phyloP scores from a whole-genome alignment of 202 grass and related monocot genomes.

The Carex sylvatica region DNA sequence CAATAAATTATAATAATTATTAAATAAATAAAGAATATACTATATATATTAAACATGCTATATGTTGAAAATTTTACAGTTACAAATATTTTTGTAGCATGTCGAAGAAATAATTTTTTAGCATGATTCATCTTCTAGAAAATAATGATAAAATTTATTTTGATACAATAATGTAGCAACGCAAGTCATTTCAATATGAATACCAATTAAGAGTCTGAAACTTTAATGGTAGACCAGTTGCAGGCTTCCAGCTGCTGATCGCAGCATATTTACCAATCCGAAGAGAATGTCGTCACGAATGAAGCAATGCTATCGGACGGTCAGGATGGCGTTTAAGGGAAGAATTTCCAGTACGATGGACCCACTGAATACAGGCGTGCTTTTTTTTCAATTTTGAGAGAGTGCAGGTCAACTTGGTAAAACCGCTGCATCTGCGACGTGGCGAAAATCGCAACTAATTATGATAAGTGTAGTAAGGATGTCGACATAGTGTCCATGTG shows the following conservation, averaged over 20 bases:
- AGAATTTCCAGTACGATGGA: neutral
- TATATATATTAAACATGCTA: neutral
- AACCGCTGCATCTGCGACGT: neutral
- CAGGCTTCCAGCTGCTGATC: neutral
- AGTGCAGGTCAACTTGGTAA: neutral
- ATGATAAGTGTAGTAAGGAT: conserved; percentile 7
- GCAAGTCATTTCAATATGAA: neutral
- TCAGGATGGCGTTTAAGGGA: neutral
- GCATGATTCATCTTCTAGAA: no score
- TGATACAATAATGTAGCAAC: neutral
- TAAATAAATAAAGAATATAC: no score
- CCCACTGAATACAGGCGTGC: neutral
- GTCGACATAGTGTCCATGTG: neutral
- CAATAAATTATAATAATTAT: neutral
- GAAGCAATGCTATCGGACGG: neutral
- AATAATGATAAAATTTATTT: neutral
- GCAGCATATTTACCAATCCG: neutral
- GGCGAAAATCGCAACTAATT: neutral
- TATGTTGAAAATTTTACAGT: neutral
- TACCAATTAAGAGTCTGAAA: neutral
- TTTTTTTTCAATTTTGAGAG: neutral
- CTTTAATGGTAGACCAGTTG: neutral
- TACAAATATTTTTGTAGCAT: neutral
- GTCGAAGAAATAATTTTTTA: no score
- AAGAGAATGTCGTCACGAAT: neutral